Base-by-base conservation (phyloP, 2,329 filamentous ascomycete genomes). In the Teratosphaeriaceae sp. region DNA sequence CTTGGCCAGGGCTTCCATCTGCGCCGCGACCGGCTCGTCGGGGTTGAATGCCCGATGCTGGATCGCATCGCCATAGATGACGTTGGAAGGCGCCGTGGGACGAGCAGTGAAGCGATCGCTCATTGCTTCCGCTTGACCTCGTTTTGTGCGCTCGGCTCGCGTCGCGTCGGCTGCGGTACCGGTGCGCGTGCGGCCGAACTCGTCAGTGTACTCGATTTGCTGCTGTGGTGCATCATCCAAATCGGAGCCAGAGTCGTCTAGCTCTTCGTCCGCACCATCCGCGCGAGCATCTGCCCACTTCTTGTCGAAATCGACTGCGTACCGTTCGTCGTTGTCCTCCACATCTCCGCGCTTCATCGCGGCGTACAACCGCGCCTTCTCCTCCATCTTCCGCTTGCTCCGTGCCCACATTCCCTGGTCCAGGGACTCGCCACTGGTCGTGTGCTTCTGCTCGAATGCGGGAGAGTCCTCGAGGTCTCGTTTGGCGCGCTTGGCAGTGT, bases 241-340 rank as follows among this genome's bases (percentile, higher is more conserved):
- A 18, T 18, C 8, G 8, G 13, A 9, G 1, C 65, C 62, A 1
- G 61, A 62, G 21, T 60, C 60, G 1, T 59, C 62, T 12, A 54
- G 56, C 4, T 65, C 64, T 18, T 65, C 61, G 34, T 51, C 64
- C 12, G 70, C 69, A 2, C 62, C 61, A n/a, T 64, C 64, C 1
- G 68, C 65, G 42, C 80, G 43, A 13, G 42, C 42, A 59, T 94
- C 86, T 0, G 84, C 88, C 89, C 92, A 97, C 68, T 97, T 98
- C 47, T 84, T 76, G 65, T 97, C 92, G 64, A 98, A 98, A 67
- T 98, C 90, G 2, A 98, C 84, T 20, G 94, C 65, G 50, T 72
- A 76, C 19, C 78, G 75, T 53, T 81, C 78, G 31, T 78, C 70
- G 54, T 78, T 71, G 59, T 82, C 77, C 52, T 85, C 77, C 31